Conservation (phyloP, 2,329 filamentous ascomycete genomes). For the Cordyceps fumosorosea region DNA sequence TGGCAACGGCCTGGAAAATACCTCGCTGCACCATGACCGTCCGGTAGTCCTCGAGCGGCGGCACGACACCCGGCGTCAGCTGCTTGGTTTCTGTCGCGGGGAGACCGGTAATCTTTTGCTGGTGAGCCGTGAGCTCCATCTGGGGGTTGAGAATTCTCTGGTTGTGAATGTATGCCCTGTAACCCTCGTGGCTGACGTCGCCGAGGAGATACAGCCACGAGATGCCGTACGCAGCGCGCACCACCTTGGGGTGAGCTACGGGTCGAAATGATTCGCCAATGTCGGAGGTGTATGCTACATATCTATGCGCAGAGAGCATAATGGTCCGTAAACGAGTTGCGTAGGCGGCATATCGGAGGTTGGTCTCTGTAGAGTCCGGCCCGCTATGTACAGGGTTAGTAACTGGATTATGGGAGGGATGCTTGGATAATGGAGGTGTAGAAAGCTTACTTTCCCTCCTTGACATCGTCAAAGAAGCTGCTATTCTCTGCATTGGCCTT, state of each 20-base stretch:
- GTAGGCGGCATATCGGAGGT: slow-evolving; percentile 88
- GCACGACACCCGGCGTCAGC: slow-evolving; percentile 36
- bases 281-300: slow-evolving; percentile 94
- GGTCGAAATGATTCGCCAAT: slow-evolving; percentile 96
- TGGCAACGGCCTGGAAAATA: slow-evolving; percentile 83
- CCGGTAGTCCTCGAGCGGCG: slow-evolving; percentile 81
- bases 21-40: slow-evolving; percentile 87
- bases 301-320: slow-evolving; percentile 83
- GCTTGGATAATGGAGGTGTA: slow-evolving; percentile 3
- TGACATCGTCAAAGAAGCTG: slow-evolving; percentile 68
- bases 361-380: slow-evolving; percentile 75
- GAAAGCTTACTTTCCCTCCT: slow-evolving; percentile 66
- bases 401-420: slow-evolving; percentile 13
- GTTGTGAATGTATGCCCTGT: slow-evolving; percentile 89
- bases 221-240: slow-evolving; percentile 78
- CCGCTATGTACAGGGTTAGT: slow-evolving; percentile 22
- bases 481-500: slow-evolving; percentile 54
- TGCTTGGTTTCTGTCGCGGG: slow-evolving; percentile 25
- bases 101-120: slow-evolving; percentile 43
- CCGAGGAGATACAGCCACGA: slow-evolving; percentile 90
- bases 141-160: slow-evolving; percentile 67
- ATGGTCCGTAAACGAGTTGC: slow-evolving; percentile 79
- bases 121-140: slow-evolving; percentile 44
- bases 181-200: slow-evolving; percentile 88
- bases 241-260: slow-evolving; percentile 76